Conservation (phyloP, 2,329 filamentous ascomycete genomes). For the Diaporthe vaccinii region DNA sequence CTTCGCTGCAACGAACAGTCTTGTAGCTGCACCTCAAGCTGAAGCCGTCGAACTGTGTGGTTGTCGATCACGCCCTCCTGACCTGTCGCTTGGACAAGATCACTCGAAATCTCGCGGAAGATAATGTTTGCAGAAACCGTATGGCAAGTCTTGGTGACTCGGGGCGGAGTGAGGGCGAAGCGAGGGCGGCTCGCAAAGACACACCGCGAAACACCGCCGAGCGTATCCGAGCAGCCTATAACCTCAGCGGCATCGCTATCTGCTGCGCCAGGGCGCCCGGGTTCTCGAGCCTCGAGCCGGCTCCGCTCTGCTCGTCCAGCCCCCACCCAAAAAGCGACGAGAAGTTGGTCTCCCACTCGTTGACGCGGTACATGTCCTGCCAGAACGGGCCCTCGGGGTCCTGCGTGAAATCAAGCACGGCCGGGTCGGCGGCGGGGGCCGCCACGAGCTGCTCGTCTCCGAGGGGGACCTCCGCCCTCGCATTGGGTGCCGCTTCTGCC, state of each 20-base stretch:
- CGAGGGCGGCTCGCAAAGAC: neutral
- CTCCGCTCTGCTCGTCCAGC: neutral
- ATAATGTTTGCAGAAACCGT: neutral
- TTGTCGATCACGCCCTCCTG: neutral
- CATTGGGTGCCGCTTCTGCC: neutral
- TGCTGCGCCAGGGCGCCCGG: neutral
- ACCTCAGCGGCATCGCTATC: neutral
- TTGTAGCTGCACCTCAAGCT: neutral
- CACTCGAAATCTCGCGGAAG: neutral
- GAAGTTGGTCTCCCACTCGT: conserved; percentile 37
- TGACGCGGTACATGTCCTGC: conserved; percentile 31
- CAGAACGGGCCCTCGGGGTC: conserved; percentile 34
- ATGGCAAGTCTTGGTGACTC: neutral
- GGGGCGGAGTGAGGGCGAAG: neutral
- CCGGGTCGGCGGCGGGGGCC: neutral
- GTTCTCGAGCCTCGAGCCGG: neutral
- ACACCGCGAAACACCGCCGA: neutral
- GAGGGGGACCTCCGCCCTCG: neutral
- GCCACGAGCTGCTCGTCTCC: neutral
- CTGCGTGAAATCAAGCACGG: conserved; percentile 19
- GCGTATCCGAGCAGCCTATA: neutral
- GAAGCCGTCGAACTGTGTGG: neutral
- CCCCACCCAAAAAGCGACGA: conserved; percentile 36
- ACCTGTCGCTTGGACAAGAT: neutral
- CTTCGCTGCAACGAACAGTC: neutral